Conservation (phyloP, 2,329 filamentous ascomycete species). For the Aureobasidium leucospermi region DNA sequence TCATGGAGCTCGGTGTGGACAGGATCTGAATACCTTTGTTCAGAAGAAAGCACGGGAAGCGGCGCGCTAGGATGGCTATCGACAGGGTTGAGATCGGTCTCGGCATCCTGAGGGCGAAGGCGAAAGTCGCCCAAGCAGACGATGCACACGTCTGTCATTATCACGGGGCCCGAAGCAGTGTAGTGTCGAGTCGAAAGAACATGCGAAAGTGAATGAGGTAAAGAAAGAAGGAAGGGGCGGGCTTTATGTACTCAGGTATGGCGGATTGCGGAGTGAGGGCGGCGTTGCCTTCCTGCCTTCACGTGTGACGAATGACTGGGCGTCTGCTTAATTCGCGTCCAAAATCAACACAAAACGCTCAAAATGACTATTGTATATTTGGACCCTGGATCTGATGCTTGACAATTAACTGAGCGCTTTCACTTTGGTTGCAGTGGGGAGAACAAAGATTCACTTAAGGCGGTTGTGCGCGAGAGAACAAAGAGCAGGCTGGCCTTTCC, state of each 20-base stretch:
- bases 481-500: background rate
- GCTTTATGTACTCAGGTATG: conserved; percentile 2
- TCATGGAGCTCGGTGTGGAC: background rate
- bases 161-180: conserved; percentile 9
- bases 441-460: background rate
- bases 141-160: conserved; percentile 62
- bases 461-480: background rate
- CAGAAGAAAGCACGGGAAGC: background rate
- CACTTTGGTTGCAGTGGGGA: background rate
- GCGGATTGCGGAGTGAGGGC: conserved; percentile 2
- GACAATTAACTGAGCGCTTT: background rate
- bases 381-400: background rate
- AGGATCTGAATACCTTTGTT: conserved; percentile 12
- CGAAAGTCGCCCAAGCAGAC: conserved; percentile 65
- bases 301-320: conserved; percentile 10
- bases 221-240: conserved; percentile 4
- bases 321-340: background rate
- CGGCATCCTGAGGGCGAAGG: conserved; percentile 24
- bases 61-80: background rate
- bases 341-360: background rate
- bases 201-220: background rate
- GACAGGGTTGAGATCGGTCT: background rate
- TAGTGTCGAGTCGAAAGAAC: conserved; percentile 5
- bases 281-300: conserved; percentile 2
- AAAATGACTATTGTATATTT: background rate